These are phyloP conservation scores for Hemileccinum hortonii DNA, from an alignment of 1,284 basidiomycete species.

Conservation along the genomic window DNA sequence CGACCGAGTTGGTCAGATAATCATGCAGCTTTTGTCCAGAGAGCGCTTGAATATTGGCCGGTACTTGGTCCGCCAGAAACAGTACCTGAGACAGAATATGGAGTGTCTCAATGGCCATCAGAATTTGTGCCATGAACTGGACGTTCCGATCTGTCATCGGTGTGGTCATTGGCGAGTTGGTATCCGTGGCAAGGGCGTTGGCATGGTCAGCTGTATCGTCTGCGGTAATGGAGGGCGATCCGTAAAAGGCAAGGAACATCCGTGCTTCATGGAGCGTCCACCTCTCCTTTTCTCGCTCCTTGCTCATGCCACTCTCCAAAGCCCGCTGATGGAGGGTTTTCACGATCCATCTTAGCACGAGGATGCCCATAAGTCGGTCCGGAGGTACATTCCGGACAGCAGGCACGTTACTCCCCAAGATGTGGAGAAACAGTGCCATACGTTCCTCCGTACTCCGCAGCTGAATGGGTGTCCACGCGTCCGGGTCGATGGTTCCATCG, in stretches of 20 bases:
- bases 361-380: slow-evolving; percentile 46
- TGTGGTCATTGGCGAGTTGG: slow-evolving; percentile 19
- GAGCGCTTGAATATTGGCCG: slow-evolving; percentile 46
- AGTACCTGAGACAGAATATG: slow-evolving; percentile 61
- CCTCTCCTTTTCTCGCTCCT: slow-evolving; percentile 57
- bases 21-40: slow-evolving; percentile 61
- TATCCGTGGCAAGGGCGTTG: slow-evolving; percentile 8
- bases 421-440: slow-evolving; percentile 55
- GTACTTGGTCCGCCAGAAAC: slow-evolving; percentile 49
- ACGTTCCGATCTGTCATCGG: slow-evolving; percentile 59
- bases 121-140: slow-evolving; percentile 69
- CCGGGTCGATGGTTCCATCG: slow-evolving; percentile 24
- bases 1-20: slow-evolving; percentile 37
- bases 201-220: slow-evolving; percentile 18
- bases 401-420: slow-evolving; percentile 55
- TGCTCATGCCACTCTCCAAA: slow-evolving; percentile 44
- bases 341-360: slow-evolving; percentile 63
- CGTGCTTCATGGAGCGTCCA: slow-evolving; percentile 70
- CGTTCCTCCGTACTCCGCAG: slow-evolving; percentile 53
- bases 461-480: slow-evolving; percentile 39
- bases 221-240: background rate
- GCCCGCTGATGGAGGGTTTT: slow-evolving; percentile 50
- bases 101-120: slow-evolving; percentile 58
- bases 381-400: slow-evolving; percentile 47
- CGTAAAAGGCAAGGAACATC: slow-evolving; percentile 54